Evolutionary conservation across 345 rosid genomes (phyloP).

Genomic region (Lepidium sativum): DNA sequence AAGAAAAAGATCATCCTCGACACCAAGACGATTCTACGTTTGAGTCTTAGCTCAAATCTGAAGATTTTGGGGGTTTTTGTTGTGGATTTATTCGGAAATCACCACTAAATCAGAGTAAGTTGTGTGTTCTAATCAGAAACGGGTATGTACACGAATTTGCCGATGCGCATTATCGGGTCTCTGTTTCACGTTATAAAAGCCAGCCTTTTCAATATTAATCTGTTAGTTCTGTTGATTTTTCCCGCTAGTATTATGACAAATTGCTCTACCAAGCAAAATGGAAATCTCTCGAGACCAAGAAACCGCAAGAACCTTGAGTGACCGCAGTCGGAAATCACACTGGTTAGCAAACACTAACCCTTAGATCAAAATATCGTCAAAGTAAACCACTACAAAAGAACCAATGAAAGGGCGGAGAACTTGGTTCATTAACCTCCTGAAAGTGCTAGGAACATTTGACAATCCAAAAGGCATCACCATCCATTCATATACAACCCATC

Average conservation of each 20-base stretch:
- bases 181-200: slow-evolving; percentile 1
- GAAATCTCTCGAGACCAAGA: not conserved
- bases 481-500: too few relatives aligned
- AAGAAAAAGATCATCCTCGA: not conserved
- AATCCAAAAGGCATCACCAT: too few relatives aligned
- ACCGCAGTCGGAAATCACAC: too few relatives aligned
- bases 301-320: not conserved
- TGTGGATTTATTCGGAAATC: not conserved
- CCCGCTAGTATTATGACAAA: not conserved
- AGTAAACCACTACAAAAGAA: too few relatives aligned
- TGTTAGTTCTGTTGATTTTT: not conserved
- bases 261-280: not conserved
- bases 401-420: too few relatives aligned
- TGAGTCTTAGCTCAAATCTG: not conserved
- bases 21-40: not conserved
- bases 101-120: not conserved
- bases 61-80: not conserved
- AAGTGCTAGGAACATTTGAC: too few relatives aligned
- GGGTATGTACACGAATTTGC: not conserved
- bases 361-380: too few relatives aligned
- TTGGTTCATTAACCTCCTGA: too few relatives aligned
- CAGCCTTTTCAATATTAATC: not conserved
- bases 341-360: too few relatives aligned
- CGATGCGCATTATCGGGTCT: not conserved
- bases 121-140: not conserved